A percentile compares a stretch with the other conserved stretches of the same genome.
These are phyloP conservation scores for Mrakia hoshinonis DNA, from an alignment of 768 basidiomycete genomes.

Conservation along the genomic window DNA sequence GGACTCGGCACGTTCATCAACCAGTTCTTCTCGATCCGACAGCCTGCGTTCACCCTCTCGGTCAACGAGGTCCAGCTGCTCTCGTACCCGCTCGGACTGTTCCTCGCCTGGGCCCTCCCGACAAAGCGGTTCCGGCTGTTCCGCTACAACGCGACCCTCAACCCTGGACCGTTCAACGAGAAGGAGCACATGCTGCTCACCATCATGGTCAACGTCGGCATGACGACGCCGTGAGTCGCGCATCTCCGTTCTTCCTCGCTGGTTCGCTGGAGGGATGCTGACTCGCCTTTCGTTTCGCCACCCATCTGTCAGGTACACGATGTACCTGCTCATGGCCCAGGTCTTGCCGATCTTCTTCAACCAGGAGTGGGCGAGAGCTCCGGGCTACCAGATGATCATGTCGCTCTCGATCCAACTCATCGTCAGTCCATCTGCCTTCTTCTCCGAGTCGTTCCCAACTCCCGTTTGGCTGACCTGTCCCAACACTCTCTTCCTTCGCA, in stretches of 20 bases:
- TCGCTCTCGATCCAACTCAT: conserved; percentile 3
- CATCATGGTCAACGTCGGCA: conserved; percentile 37
- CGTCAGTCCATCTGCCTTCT: not conserved
- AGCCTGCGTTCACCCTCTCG: conserved; percentile 18
- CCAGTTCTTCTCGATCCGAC: conserved; percentile 32
- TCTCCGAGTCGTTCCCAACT: conserved; percentile 23
- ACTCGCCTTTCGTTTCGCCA: too few species aligned
- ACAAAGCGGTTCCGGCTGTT: conserved; percentile 3
- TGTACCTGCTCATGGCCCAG: conserved; percentile 34
- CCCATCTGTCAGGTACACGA: too few species aligned
- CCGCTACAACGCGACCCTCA: conserved; percentile 21
- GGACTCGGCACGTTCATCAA: conserved; percentile 38
- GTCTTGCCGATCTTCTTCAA: conserved; percentile 35
- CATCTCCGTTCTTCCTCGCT: too few species aligned
- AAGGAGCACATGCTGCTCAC: conserved; percentile 37
- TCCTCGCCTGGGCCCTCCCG: conserved; percentile 19
- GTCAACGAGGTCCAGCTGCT: conserved; percentile 28
- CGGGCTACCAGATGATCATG: conserved; percentile 33
- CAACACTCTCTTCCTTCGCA: too few species aligned
- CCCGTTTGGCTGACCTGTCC: too few species aligned
- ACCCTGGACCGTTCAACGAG: conserved; percentile 33
- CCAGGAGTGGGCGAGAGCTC: conserved; percentile 36
- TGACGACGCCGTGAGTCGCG: conserved; percentile 32
- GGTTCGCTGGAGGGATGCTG: too few species aligned
- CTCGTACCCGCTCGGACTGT: conserved; percentile 20